phyloP scores from a whole-genome alignment of 176 grass and related monocot genomes.

The Triticum timopheevii region DNA sequence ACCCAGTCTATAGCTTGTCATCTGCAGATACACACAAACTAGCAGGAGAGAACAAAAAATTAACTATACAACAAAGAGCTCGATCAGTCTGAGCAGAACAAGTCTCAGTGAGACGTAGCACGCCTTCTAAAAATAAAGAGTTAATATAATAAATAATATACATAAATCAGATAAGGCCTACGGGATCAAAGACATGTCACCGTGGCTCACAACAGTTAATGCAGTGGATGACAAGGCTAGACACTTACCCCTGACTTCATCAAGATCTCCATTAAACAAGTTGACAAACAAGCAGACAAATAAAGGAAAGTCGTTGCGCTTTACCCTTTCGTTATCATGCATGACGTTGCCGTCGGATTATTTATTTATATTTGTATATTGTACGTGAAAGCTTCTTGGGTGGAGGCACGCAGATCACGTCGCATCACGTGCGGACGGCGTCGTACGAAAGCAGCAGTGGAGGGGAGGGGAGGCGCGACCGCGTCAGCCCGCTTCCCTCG shows the following conservation, averaged over 20 bases:
- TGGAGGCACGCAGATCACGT: neutral
- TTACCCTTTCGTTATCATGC: neutral
- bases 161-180: neutral
- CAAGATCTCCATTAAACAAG: neutral
- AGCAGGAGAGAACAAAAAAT: neutral
- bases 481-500: constrained; percentile 7
- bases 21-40: neutral
- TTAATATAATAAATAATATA: no score
- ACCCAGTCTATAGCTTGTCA: neutral
- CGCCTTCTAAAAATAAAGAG: neutral
- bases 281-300: neutral
- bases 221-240: neutral
- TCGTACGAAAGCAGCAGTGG: neutral
- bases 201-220: neutral
- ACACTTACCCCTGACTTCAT: neutral
- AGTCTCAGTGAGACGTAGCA: neutral
- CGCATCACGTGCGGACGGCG: neutral
- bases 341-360: neutral
- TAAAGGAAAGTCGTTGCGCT: neutral
- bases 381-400: neutral
- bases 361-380: neutral
- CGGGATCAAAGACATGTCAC: neutral
- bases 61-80: neutral
- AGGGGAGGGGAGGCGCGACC: neutral
- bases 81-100: neutral